Conservation (phyloP, 2,329 filamentous ascomycete species). For the Didymella sp. region DNA sequence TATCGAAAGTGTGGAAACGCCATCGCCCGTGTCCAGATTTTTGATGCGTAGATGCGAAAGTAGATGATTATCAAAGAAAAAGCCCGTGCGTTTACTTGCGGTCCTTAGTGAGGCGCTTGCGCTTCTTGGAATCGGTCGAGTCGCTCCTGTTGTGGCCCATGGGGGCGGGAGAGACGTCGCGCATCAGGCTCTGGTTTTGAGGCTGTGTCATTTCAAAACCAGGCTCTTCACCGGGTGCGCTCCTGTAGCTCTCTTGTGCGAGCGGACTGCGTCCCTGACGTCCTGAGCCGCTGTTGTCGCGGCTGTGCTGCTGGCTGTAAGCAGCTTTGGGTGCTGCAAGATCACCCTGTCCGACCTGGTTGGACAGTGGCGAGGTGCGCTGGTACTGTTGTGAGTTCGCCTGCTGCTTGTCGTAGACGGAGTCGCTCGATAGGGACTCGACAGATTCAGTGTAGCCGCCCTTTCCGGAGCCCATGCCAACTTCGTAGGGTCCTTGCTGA, state of each 20-base stretch:
- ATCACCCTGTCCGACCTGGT: conserved; percentile 32
- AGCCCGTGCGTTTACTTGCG: conserved; percentile 29
- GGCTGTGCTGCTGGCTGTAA: conserved; percentile 31
- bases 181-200: conserved; percentile 43
- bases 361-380: conserved; percentile 42
- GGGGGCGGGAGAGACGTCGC: conserved; percentile 45
- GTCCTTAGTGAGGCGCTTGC: conserved; percentile 48
- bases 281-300: conserved; percentile 19
- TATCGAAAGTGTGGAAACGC: conserved; percentile 15
- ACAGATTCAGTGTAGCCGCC: conserved; percentile 44
- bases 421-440: conserved; percentile 47
- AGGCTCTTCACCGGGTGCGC: conserved; percentile 39
- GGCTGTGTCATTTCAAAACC: conserved; percentile 48
- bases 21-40: conserved; percentile 18
- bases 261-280: conserved; percentile 55
- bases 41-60: conserved; percentile 16
- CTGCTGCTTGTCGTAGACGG: conserved; percentile 40
- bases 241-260: conserved; percentile 53
- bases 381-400: conserved; percentile 32
- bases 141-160: conserved; percentile 41
- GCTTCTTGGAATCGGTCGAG: conserved; percentile 46
- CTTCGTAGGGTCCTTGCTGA: conserved; percentile 36
- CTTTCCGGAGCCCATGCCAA: conserved; percentile 34
- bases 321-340: conserved; percentile 43
- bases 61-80: conserved; percentile 12